These are phyloP conservation scores for Paradendryphiella salina DNA, from an alignment of 2,329 filamentous ascomycete species.

Conservation along the genomic window DNA sequence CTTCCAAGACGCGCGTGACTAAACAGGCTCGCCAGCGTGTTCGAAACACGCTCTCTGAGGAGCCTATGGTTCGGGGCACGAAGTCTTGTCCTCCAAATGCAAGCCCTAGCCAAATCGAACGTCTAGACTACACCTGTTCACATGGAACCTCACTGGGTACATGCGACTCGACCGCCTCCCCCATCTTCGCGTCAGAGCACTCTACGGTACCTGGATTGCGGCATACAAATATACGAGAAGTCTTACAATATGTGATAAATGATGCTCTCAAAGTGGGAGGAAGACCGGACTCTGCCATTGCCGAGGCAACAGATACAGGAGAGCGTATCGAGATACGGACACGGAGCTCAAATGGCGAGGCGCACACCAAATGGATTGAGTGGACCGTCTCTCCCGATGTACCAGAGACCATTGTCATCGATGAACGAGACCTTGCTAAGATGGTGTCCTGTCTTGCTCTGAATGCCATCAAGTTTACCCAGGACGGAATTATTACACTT, in stretches of 20 bases:
- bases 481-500: conserved; percentile 63
- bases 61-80: conserved; percentile 25
- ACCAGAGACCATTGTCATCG: conserved; percentile 60
- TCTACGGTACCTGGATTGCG: conserved; percentile 53
- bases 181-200: conserved; percentile 44
- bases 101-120: conserved; percentile 18
- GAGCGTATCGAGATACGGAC: conserved; percentile 56
- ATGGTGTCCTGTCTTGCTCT: conserved; percentile 65
- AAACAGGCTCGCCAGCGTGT: conserved; percentile 32
- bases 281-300: conserved; percentile 56
- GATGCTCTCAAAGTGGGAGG: conserved; percentile 58
- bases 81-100: conserved; percentile 22
- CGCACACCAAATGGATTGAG: conserved; percentile 53
- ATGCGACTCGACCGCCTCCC: conserved; percentile 36
- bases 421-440: conserved; percentile 66
- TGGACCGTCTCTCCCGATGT: conserved; percentile 57
- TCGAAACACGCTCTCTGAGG: conserved; percentile 38
- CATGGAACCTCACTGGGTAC: conserved; percentile 25
- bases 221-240: conserved; percentile 53
- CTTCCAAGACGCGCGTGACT: conserved; percentile 29
- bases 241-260: conserved; percentile 57
- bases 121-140: conserved; percentile 29
- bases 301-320: conserved; percentile 52
- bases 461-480: conserved; percentile 73
- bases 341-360: conserved; percentile 50